Evolutionary conservation across 805 yeast genomes (phyloP).

Genomic region (Starmerella khaoyaiensis): DNA sequence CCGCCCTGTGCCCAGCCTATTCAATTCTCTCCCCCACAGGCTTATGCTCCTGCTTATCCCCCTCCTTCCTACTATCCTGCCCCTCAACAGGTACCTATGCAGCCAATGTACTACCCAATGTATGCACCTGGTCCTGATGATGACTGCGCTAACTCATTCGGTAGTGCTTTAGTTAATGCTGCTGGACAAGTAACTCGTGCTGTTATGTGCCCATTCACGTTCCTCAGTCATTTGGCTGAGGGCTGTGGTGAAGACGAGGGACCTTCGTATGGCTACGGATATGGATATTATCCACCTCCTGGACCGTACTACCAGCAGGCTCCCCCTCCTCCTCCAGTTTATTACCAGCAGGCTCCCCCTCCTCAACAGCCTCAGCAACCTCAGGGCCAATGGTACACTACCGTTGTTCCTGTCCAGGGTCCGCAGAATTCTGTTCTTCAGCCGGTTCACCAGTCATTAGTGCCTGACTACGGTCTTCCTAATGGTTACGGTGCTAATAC

Average conservation of each 20-base stretch:
- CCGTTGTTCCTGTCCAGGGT: constrained; percentile 10
- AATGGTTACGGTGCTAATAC: constrained; percentile 10
- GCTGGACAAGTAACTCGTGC: too few species aligned
- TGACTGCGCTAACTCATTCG: too few species aligned
- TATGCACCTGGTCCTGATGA: too few species aligned
- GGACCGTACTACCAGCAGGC: constrained; percentile 1
- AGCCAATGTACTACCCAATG: too few species aligned
- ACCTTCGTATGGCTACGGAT: too few species aligned
- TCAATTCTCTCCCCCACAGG: constrained; percentile 1
- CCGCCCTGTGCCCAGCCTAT: constrained; percentile 1
- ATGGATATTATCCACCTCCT: too few species aligned
- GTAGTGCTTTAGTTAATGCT: too few species aligned
- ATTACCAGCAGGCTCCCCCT: background rate
- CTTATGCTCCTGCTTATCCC: background rate
- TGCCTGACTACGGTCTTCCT: constrained; percentile 17
- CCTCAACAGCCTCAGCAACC: constrained; percentile 7
- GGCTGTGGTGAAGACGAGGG: too few species aligned
- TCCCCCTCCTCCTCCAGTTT: constrained; percentile 1
- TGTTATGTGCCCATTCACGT: too few species aligned
- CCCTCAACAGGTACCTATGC: background rate
- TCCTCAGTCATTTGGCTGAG: too few species aligned
- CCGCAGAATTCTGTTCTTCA: constrained; percentile 9
- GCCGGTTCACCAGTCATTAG: constrained; percentile 12
- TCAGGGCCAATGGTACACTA: constrained; percentile 14
- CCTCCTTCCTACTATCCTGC: constrained; percentile 2